Evolutionary conservation across 1,284 basidiomycete species (phyloP), one percentile per base, ranked within the genome.

Genomic region (Ganoderma multipileum): DNA sequence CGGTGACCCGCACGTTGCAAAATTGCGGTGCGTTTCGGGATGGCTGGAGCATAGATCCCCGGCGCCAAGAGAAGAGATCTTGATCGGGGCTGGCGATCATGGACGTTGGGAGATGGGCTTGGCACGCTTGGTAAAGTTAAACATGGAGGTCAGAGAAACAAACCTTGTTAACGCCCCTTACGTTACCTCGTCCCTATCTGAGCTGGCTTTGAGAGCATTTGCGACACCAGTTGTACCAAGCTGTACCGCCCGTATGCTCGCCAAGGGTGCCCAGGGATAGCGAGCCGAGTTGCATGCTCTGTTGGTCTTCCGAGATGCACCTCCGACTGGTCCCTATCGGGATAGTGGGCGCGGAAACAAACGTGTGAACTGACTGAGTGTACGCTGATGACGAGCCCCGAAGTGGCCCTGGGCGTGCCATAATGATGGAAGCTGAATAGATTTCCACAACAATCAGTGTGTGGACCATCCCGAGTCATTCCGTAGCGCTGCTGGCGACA

Each of bases 31-130:
- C 61, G 39, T 42, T 14, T 11, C 38, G 59, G 41, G 20, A 18
- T 41, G 26, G 60, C 2, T 20, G 50, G 55, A 39, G 38, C 12
- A 58, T 62, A 65, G 63, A 65, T 65, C 67, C 67, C 67, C 41
- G 60, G 63, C 59, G 67, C 67, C 60, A 68, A 65, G 59, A 12
- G 20, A 52, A 23, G n/a, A 65, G 67, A 68, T 68, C 67, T 61
- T 28, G 67, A 68, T 68, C 67, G 59, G 47, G 41, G 16, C 61
- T 16, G 44, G 38, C 41, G 52, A 65, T 68, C 58, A 33, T 26
- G 8, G 33, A n/a, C n/a, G n/a, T 23, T 41, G 55, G 30, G 30
- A 57, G 55, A 58, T 42, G 44, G 30, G 50, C 67, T 65, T 65
- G 67, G 67, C 66, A 55, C 47, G 50, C 67, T 68, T 58, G 62